phyloP scores from a whole-genome alignment of 1,284 basidiomycete genomes.

The Cutaneotrichosporon sp. region DNA sequence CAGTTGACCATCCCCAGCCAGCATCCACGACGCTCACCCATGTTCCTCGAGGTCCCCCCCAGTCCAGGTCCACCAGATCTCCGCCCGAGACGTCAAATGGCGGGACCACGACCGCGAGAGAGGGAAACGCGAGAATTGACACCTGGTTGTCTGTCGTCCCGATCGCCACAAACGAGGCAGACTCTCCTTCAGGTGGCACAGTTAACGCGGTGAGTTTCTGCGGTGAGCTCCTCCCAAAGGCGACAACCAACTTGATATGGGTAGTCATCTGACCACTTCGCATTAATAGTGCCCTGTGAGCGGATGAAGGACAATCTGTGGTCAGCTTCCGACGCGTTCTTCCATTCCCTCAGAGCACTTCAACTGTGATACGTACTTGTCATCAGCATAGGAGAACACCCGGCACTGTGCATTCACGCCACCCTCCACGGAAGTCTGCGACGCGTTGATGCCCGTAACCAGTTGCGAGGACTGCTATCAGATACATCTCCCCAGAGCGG shows the following conservation, averaged over 20 bases:
- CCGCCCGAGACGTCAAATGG: slow-evolving; percentile 24
- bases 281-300: slow-evolving; percentile 60
- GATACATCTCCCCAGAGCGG: not conserved
- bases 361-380: slow-evolving; percentile 50
- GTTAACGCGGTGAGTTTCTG: slow-evolving; percentile 47
- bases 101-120: slow-evolving; percentile 58
- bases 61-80: slow-evolving; percentile 44
- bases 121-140: slow-evolving; percentile 63
- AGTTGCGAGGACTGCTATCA: slow-evolving; percentile 53
- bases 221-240: not conserved
- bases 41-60: slow-evolving; percentile 37
- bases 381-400: slow-evolving; percentile 59
- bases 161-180: slow-evolving; percentile 30
- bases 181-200: not conserved
- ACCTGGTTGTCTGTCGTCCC: slow-evolving; percentile 51
- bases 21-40: too few relatives aligned
- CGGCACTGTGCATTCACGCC: slow-evolving; percentile 79
- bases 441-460: slow-evolving; percentile 79
- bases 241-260: slow-evolving; percentile 71
- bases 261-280: slow-evolving; percentile 65
- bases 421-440: slow-evolving; percentile 57
- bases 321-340: not conserved
- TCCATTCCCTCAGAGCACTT: not conserved
- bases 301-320: slow-evolving; percentile 56
- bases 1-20: too few relatives aligned